These are phyloP conservation scores for Castanea mollissima DNA, from an alignment of 306 rosid species.

Conservation along the genomic window DNA sequence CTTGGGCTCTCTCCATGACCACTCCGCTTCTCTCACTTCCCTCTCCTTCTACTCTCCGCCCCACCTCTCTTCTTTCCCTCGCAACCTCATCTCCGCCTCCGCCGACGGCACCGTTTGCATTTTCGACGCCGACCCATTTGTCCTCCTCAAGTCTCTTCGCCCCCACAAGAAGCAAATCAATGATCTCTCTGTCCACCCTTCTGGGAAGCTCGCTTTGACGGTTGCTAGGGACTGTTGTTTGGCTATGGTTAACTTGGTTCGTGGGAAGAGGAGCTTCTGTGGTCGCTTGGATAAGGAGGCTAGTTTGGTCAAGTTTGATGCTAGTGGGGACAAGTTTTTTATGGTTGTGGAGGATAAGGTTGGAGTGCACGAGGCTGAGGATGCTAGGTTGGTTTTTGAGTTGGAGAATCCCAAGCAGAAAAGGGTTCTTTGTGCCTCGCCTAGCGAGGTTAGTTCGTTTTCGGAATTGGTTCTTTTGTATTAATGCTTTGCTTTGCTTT, in stretches of 20 bases:
- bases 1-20: slow-evolving; percentile 78
- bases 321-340: slow-evolving; percentile 56
- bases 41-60: slow-evolving; percentile 77
- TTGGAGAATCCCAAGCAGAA: slow-evolving; percentile 42
- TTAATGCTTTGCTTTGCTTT: background rate
- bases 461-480: background rate
- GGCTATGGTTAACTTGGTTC: slow-evolving; percentile 74
- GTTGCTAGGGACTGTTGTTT: slow-evolving; percentile 73
- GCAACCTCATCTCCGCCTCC: slow-evolving; percentile 85
- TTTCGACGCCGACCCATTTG: slow-evolving; percentile 81
- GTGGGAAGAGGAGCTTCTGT: slow-evolving; percentile 77
- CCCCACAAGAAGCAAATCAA: slow-evolving; percentile 66
- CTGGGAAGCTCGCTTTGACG: slow-evolving; percentile 77
- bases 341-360: slow-evolving; percentile 63
- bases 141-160: slow-evolving; percentile 59
- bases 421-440: slow-evolving; percentile 56
- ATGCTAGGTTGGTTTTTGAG: slow-evolving; percentile 64
- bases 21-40: slow-evolving; percentile 72
- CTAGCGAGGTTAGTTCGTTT: slow-evolving; percentile 59
- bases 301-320: slow-evolving; percentile 50
- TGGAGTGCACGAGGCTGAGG: slow-evolving; percentile 77
- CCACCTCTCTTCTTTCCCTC: slow-evolving; percentile 60
- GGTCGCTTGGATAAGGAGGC: slow-evolving; percentile 71
- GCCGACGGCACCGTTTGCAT: slow-evolving; percentile 66
- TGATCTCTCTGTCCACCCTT: slow-evolving; percentile 78